Evolutionary conservation across 2,329 filamentous ascomycete species (phyloP), one percentile per base, ranked within the genome.

Genomic region (Sphaerulina populicola): DNA sequence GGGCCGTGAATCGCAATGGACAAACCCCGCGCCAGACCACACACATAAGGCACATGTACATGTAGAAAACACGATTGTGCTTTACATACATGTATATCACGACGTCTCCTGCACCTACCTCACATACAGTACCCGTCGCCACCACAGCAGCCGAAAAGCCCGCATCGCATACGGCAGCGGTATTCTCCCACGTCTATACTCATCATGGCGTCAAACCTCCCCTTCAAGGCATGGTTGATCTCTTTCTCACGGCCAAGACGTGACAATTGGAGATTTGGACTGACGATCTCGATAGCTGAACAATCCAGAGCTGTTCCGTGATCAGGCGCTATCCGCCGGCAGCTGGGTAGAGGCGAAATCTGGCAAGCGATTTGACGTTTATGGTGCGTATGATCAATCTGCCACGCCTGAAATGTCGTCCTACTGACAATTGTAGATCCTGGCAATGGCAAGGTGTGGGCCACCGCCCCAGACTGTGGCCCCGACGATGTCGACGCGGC

Each of bases 401-500:
- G n/a, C 12, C 18, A 18, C 30, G n/a, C 33, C 10, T 49, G 8
- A 18, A 30, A 31, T 12, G n/a, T 36, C 18, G 18, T 47, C 14
- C 33, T 35, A 27, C 39, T 53, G 45, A 53, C 40, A n/a, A 9
- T 3, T 41, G 7, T 53, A 80, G 78, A 77, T 52, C 74, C 74
- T 21, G 74, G 74, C 44, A 76, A 68, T 47, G 73, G 73, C 60
- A 72, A 75, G 55, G 57, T 70, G 18, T 77, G 73, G 72, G 72
- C 68, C 29, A 71, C 70, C 39, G 73, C 71, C 31, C 73, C 74
- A 4, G 71, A 68, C 41, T 75, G 72, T 59, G 70, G 71, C 30
- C 69, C 73, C 14, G 77, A 79, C 38, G 83, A 86, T 65, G 81
- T 84, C 49, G 77, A 82, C 53, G 66, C 65, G 4, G 77, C 81